Conservation (phyloP, 352 stramenopile species). For the Phytophthora crassamura region DNA sequence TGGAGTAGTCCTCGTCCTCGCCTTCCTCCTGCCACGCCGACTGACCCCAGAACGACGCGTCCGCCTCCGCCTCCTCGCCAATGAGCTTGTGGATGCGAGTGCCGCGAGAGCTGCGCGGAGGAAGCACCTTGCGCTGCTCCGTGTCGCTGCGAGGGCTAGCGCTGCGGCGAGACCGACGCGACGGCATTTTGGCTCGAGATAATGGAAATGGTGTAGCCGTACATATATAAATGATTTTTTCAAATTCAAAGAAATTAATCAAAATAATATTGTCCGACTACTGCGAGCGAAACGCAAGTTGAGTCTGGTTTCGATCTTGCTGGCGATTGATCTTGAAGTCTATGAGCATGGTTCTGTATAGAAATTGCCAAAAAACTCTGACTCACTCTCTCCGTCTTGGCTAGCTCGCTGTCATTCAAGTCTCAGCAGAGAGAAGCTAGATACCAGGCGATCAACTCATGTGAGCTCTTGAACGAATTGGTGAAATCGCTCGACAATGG, state of each 20-base stretch:
- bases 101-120: conserved; percentile 69
- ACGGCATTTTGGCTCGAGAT: conserved; percentile 10
- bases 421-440: neutral
- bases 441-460: neutral
- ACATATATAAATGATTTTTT: too few relatives aligned
- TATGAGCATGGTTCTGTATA: neutral
- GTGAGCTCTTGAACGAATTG: conserved; percentile 1
- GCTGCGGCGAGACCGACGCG: conserved; percentile 18
- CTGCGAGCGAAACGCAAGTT: neutral
- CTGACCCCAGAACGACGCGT: conserved; percentile 90
- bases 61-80: conserved; percentile 86
- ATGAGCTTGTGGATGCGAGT: conserved; percentile 86
- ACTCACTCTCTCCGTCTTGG: neutral
- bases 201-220: too few relatives aligned
- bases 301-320: neutral
- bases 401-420: too few relatives aligned
- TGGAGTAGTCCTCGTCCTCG: conserved; percentile 89
- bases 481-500: neutral
- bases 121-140: conserved; percentile 52
- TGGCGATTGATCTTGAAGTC: neutral
- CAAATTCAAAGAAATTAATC: too few relatives aligned
- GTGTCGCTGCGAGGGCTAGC: conserved; percentile 14
- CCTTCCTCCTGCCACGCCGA: conserved; percentile 84
- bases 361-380: neutral
- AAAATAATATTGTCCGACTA: too few relatives aligned